Evolutionary conservation across 257 asterid species (phyloP).

Genomic region (Perilla frutescens): DNA sequence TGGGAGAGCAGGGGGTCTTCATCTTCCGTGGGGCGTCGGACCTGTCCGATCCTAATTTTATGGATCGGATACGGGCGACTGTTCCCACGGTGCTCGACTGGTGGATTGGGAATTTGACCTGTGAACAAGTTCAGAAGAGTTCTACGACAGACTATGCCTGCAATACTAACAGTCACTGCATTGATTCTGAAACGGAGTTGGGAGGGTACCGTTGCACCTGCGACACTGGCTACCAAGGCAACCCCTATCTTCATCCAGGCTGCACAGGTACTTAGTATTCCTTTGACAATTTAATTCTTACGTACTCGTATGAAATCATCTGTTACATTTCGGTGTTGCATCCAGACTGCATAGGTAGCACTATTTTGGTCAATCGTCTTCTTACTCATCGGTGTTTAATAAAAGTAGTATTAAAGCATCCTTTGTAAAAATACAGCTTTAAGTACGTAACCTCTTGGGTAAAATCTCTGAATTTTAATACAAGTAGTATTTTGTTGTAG

Average conservation of each 20-base stretch:
- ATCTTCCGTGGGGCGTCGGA: conserved; percentile 55
- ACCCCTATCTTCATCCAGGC: conserved; percentile 66
- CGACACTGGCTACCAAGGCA: conserved; percentile 56
- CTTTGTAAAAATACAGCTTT: too few relatives aligned
- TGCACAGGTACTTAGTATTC: conserved; percentile 50
- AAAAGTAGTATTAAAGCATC: too few relatives aligned
- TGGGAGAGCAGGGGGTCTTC: conserved; percentile 55
- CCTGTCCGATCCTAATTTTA: conserved; percentile 50
- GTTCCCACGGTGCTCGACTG: conserved; percentile 71
- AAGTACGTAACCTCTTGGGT: too few relatives aligned
- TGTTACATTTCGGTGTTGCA: too few relatives aligned
- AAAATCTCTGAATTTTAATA: too few relatives aligned
- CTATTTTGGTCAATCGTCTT: too few relatives aligned
- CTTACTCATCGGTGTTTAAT: too few relatives aligned
- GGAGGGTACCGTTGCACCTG: conserved; percentile 70
- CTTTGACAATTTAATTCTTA: too few relatives aligned
- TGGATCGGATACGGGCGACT: conserved; percentile 22
- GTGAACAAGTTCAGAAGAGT: conserved; percentile 36
- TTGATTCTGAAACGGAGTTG: conserved; percentile 49
- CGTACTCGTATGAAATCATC: too few relatives aligned
- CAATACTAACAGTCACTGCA: conserved; percentile 52
- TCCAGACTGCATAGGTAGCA: too few relatives aligned
- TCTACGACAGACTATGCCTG: conserved; percentile 58
- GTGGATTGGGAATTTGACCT: conserved; percentile 51
- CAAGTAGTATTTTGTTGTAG: too few relatives aligned